Evolutionary conservation across 1,284 basidiomycete species (phyloP), one percentile per base, ranked within the genome.

Genomic region (Coriolopsis trogii): DNA sequence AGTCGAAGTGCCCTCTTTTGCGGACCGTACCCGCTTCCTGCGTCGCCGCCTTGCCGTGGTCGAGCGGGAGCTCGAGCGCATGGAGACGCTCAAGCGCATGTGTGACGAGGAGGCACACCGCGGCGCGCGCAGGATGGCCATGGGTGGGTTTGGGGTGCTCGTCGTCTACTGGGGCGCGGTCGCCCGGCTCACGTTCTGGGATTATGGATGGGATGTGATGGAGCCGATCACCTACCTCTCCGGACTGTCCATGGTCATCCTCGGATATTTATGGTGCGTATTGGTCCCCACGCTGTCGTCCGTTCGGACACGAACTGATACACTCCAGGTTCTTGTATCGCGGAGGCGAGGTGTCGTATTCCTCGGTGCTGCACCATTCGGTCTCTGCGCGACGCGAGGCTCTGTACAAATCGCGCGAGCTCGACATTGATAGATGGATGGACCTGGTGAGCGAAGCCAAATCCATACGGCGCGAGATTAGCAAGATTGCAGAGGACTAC

Each of bases 301-400:
- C 15, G 6, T 9, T 7, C 15, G 16, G 30, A 33, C 20, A 12
- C 21, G 21, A 16, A 3, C 12, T 2, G 13, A 4, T 38, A 24
- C 4, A 13, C 5, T 58, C 26, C 57, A 78, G 77, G 79, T 82
- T 82, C 63, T 69, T 82, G 3, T 84, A 84, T 64, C 82, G 82
- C 67, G 84, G 84, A 20, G 77, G 83, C 15, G 84, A 88, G 69
- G 84, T 88, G 0, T 85, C 83, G 0, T 87, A 87, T 60, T 78
- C 82, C 3, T 84, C 84, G 26, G 73, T 87, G 1, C 72, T 88
- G 16, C 73, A 68, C 59, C 66, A 73, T 10, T 85, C 81, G 3
- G 76, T 87, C 26, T 81, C 81, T 2, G 70, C 81, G 6, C 73
- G 84, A 1, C 79, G 82, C 31, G 73, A 81, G 43, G 71, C 75